These are phyloP conservation scores for Pichia heedii DNA, from an alignment of 805 yeast species.

Conservation along the genomic window DNA sequence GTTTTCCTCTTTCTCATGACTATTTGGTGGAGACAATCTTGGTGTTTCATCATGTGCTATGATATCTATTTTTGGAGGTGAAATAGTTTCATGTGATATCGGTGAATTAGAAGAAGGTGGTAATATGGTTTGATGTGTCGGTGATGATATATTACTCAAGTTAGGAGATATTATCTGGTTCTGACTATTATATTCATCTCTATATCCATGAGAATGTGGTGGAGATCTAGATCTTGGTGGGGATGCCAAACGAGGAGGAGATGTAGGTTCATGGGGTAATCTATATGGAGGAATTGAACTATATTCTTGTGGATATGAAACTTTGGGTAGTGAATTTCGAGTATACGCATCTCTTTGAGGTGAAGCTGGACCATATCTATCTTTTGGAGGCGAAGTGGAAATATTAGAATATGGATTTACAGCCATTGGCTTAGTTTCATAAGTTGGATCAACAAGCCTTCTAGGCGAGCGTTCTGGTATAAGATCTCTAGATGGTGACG, in stretches of 20 bases:
- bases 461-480: neutral
- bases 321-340: too few relatives aligned
- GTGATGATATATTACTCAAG: too few relatives aligned
- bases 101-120: neutral
- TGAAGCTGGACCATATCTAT: neutral
- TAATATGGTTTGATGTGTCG: neutral
- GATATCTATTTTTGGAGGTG: neutral
- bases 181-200: neutral
- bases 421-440: too few relatives aligned
- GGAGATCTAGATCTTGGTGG: neutral
- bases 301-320: neutral
- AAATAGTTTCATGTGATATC: neutral
- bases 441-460: neutral
- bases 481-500: neutral
- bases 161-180: neutral
- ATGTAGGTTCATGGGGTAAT: neutral
- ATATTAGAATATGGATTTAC: neutral
- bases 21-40: conserved; percentile 1
- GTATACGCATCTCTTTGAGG: neutral
- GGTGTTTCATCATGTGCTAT: neutral
- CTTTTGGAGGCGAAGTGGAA: neutral
- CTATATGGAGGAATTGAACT: neutral
- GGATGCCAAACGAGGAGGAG: neutral
- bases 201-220: too few relatives aligned
- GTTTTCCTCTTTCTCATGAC: neutral